phyloP scores from a whole-genome alignment of 495 filamentous ascomycete genomes.

The Daldinia caldariorum region DNA sequence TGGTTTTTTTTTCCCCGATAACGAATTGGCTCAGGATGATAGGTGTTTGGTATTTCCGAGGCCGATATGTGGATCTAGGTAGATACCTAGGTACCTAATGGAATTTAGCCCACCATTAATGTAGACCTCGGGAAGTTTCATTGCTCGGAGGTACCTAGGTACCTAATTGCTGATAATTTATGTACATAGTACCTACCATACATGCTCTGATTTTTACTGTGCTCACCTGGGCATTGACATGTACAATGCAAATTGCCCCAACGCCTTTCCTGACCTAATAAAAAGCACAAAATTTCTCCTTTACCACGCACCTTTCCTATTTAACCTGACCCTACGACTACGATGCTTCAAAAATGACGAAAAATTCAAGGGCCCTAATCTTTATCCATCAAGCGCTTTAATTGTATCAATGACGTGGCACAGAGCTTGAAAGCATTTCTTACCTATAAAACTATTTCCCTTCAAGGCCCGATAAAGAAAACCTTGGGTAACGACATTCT shows the following conservation, averaged over 20 bases:
- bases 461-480: constrained; percentile 24
- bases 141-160: background rate
- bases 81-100: background rate
- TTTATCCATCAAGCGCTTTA: background rate
- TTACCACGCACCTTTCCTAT: constrained; percentile 29
- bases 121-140: background rate
- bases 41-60: constrained; percentile 37
- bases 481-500: constrained; percentile 36
- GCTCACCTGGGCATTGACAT: constrained; percentile 3
- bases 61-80: constrained; percentile 6
- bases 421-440: constrained; percentile 7
- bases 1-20: constrained; percentile 30
- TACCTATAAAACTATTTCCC: background rate
- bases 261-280: constrained; percentile 17
- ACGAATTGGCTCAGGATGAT: constrained; percentile 17
- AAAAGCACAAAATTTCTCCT: constrained; percentile 21
- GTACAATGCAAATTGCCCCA: background rate
- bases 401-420: constrained; percentile 8
- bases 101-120: background rate
- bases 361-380: background rate
- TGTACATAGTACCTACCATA: too few species aligned
- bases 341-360: constrained; percentile 26
- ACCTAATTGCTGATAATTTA: too few species aligned
- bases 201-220: constrained; percentile 8
- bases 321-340: constrained; percentile 16